Evolutionary conservation across 2,329 filamentous ascomycete genomes (phyloP), one percentile per base, ranked within the genome.

Genomic region (Cladorrhinum sp.): DNA sequence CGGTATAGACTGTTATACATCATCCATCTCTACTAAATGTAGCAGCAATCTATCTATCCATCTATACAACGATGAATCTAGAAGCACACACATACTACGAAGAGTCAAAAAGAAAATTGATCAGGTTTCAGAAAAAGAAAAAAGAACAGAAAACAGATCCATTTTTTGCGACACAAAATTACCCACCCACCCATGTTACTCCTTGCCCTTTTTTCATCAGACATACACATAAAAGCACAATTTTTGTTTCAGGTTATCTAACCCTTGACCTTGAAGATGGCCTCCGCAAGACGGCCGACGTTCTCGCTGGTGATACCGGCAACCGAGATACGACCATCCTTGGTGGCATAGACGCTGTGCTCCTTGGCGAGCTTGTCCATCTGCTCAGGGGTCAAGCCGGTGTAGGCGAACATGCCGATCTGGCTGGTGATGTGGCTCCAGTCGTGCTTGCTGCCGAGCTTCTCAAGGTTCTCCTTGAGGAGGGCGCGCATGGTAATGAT

Each of bases 361-460:
- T 98, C 91, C 82, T 96, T 92, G 68, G 93, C 91, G 65, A 99
- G 83, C 72, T 81, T 81, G 59, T 94, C 90, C 91, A 98, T 97
- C 81, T 97, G 90, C 79, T 94, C 88, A 59, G 93, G 81, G 70
- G 83, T 94, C 72, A 99, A 82, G 64, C 95, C 95, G 57, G 95
- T 99, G 85, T 96, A 99, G 70, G 95, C 94, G 74, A 99, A 99
- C 95, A 99, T 99, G 80, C 95, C 95, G 72, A 99, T 99, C 86
- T 96, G 92, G 79, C 84, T 93, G 69, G 95, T 98, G 79, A 99
- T 99, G 84, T 99, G 95, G 76, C 89, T 91, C 95, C 95, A 99
- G 82, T 98, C 91, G 79, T 96, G 92, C 85, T 92, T 92, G 82
- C 90, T 95, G 74, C 94, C 94, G 65, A 97, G 86, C 78, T 90